Evolutionary conservation across 2,329 filamentous ascomycete genomes (phyloP).

Genomic region (Albifimbria verrucaria): DNA sequence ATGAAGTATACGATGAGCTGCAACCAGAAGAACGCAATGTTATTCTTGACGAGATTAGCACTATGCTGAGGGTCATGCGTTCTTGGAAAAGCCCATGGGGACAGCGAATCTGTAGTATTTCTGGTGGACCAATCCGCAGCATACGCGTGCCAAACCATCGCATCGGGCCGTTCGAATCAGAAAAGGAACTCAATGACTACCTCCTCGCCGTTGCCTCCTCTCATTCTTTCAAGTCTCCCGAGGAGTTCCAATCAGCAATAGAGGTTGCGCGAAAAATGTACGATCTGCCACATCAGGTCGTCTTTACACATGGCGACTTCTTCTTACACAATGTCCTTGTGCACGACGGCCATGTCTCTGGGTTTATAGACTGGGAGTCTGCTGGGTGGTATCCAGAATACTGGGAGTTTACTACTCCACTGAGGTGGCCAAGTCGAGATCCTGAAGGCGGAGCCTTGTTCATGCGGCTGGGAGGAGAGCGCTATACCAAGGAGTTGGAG

Average conservation of each 20-base stretch:
- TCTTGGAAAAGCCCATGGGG: neutral
- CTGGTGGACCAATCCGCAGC: neutral
- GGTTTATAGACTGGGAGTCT: constrained; percentile 23
- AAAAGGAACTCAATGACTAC: neutral
- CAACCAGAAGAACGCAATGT: neutral
- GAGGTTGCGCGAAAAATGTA: neutral
- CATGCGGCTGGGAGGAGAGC: neutral
- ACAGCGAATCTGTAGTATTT: neutral
- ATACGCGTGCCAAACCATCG: neutral
- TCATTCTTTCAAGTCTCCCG: neutral
- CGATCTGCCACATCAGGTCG: constrained; percentile 8
- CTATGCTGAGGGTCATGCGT: neutral
- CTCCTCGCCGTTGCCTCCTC: neutral
- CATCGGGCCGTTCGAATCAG: neutral
- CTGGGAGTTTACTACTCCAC: constrained; percentile 17
- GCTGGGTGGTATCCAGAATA: constrained; percentile 20
- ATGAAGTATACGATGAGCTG: neutral
- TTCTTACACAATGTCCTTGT: constrained; percentile 25
- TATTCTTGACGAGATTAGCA: neutral
- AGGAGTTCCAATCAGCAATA: neutral
- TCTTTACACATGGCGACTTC: constrained; percentile 41
- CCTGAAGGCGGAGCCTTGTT: neutral
- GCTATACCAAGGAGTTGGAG: neutral
- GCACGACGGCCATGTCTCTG: constrained; percentile 19
- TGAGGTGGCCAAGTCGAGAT: neutral